Percentiles rank a stretch among this genome's conserved stretches.
phyloP scores from a whole-genome alignment of 306 rosid genomes.

The Rosa rugosa region DNA sequence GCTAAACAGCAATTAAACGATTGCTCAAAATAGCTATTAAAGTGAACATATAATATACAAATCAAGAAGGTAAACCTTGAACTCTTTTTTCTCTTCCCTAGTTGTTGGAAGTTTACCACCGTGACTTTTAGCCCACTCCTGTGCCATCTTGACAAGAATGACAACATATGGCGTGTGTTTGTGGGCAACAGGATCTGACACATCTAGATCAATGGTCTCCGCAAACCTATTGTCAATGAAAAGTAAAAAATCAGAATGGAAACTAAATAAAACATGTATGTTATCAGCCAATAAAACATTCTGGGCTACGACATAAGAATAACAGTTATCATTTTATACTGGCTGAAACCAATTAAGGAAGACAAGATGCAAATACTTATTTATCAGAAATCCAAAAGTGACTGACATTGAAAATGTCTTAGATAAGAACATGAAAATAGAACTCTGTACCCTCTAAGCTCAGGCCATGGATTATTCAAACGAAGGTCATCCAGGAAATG shows the following conservation, averaged over 20 bases:
- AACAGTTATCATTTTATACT: neutral
- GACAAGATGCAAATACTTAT: constrained; percentile 1
- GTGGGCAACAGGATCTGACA: constrained; percentile 73
- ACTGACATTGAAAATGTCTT: neutral
- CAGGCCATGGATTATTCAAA: constrained; percentile 96
- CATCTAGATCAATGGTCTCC: constrained; percentile 70
- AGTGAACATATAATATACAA: constrained; percentile 27
- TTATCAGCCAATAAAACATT: constrained; percentile 17
- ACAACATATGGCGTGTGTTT: constrained; percentile 86
- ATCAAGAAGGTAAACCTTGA: constrained; percentile 64
- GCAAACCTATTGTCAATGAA: constrained; percentile 53
- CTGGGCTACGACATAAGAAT: constrained; percentile 9
- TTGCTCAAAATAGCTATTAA: neutral
- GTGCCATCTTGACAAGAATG: constrained; percentile 88
- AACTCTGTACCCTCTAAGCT: constrained; percentile 68
- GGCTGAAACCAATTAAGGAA: constrained; percentile 9
- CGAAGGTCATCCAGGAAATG: constrained; percentile 98
- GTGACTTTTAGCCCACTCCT: constrained; percentile 86
- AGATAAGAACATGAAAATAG: constrained; percentile 18
- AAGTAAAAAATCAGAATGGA: constrained; percentile 29
- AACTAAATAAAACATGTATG: constrained; percentile 16
- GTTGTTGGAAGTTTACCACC: constrained; percentile 76
- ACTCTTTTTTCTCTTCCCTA: constrained; percentile 85
- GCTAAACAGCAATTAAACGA: constrained; percentile 12
- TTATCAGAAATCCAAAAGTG: constrained; percentile 7